Conservation (phyloP, 768 basidiomycete genomes). For the Galerina sulciceps region DNA sequence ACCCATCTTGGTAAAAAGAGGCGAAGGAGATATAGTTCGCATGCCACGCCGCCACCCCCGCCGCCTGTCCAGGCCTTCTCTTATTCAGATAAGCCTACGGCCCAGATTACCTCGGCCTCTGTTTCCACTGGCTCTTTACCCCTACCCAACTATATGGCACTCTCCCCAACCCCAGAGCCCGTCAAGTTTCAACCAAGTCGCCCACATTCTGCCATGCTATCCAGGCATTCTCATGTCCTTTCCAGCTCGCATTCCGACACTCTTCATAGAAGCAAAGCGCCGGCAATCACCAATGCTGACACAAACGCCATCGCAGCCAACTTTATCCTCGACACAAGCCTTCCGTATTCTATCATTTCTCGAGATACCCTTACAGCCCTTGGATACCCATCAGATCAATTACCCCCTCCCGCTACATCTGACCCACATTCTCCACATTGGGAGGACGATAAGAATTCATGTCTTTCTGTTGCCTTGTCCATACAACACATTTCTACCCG, state of each 20-base stretch:
- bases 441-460: constrained; percentile 6
- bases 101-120: constrained; percentile 1
- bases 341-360: constrained; percentile 30
- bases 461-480: constrained; percentile 18
- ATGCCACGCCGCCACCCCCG: background rate
- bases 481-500: constrained; percentile 28
- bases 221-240: background rate
- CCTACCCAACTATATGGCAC: background rate
- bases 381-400: constrained; percentile 21
- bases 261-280: no score
- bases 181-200: background rate
- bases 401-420: background rate
- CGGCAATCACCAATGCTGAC: no score
- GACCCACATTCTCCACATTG: constrained; percentile 9
- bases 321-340: constrained; percentile 35
- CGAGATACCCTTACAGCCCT: constrained; percentile 30
- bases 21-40: background rate
- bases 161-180: background rate
- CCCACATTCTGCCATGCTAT: background rate
- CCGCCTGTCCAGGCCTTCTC: background rate
- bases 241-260: background rate
- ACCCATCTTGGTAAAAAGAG: background rate
- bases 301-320: constrained; percentile 27
- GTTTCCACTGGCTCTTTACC: constrained; percentile 16
- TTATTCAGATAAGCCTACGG: background rate